Evolutionary conservation across 768 basidiomycete genomes (phyloP).

Genomic region (Daedaleopsis sinensis): DNA sequence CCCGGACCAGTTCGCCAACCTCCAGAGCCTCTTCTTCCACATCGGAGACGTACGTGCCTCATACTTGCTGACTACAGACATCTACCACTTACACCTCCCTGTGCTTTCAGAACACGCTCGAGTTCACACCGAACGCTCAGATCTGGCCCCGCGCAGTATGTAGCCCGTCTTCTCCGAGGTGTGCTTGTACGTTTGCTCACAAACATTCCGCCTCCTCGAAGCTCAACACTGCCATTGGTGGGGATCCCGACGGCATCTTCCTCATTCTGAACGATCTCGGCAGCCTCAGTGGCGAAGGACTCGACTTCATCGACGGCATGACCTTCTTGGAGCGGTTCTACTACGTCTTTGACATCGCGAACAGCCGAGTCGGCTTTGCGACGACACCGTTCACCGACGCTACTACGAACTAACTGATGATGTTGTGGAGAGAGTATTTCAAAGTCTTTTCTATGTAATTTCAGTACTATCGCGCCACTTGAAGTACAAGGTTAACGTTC

Average conservation of each 20-base stretch:
- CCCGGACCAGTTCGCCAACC: conserved; percentile 22
- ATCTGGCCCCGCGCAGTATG: conserved; percentile 55
- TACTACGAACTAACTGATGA: conserved; percentile 29
- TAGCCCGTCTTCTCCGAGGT: background rate
- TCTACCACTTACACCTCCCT: background rate
- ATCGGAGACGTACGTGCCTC: conserved; percentile 16
- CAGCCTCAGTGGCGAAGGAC: conserved; percentile 41
- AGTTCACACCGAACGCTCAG: conserved; percentile 66
- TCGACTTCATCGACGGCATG: conserved; percentile 52
- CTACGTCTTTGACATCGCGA: conserved; percentile 43
- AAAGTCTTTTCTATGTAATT: too few species aligned
- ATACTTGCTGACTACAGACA: background rate
- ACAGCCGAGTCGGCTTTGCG: conserved; percentile 45
- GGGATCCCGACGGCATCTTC: conserved; percentile 42
- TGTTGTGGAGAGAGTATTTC: too few species aligned
- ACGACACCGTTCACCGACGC: conserved; percentile 38
- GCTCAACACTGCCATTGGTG: conserved; percentile 64
- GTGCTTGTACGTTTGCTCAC: too few species aligned
- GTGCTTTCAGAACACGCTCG: conserved; percentile 45
- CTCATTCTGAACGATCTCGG: conserved; percentile 43
- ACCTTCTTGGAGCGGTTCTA: conserved; percentile 45
- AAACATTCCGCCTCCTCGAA: background rate
- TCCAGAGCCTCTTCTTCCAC: conserved; percentile 27
- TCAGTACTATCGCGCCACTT: too few species aligned
- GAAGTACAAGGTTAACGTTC: too few species aligned